A percentile compares a stretch with the other conserved stretches of the same genome.
Conservation (phyloP, 495 filamentous ascomycete genomes). For the Aspergillus sclerotiicarbonarius region DNA sequence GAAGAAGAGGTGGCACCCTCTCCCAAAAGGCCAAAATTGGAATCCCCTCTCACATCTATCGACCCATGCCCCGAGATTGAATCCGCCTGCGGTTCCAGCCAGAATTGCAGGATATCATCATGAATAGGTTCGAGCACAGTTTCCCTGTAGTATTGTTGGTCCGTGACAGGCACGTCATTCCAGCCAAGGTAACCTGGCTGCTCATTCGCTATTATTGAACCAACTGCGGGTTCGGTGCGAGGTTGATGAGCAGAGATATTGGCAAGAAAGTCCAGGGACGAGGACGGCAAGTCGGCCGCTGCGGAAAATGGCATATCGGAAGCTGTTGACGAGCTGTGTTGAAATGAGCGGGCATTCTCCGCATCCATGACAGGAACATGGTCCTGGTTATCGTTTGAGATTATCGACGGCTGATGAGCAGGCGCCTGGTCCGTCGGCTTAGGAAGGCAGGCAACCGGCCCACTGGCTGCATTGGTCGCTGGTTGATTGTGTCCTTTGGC, state of each 20-base stretch:
- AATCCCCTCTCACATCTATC: constrained; percentile 32
- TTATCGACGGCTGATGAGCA: constrained; percentile 21
- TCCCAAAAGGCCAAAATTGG: constrained; percentile 30
- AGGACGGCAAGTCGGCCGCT: constrained; percentile 24
- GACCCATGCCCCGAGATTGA: constrained; percentile 35
- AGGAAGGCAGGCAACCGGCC: constrained; percentile 20
- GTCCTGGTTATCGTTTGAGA: constrained; percentile 22
- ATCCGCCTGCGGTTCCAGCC: constrained; percentile 41
- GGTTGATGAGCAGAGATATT: constrained; percentile 40
- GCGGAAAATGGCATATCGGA: constrained; percentile 27
- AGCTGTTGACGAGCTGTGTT: constrained; percentile 16
- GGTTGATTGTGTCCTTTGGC: constrained; percentile 46
- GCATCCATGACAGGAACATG: constrained; percentile 20
- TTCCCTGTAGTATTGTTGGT: constrained; percentile 25
- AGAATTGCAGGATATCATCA: constrained; percentile 40
- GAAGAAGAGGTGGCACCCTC: constrained; percentile 26
- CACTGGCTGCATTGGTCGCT: constrained; percentile 24
- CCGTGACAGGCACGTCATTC: constrained; percentile 29
- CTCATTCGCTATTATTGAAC: constrained; percentile 38
- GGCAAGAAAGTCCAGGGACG: constrained; percentile 40
- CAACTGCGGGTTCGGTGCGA: constrained; percentile 32
- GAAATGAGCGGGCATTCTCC: constrained; percentile 18
- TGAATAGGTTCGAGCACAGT: constrained; percentile 29
- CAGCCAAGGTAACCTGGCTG: constrained; percentile 36
- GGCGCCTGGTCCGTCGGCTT: constrained; percentile 15